phyloP scores from a whole-genome alignment of 495 filamentous ascomycete species.

The Xeromyces bisporus region DNA sequence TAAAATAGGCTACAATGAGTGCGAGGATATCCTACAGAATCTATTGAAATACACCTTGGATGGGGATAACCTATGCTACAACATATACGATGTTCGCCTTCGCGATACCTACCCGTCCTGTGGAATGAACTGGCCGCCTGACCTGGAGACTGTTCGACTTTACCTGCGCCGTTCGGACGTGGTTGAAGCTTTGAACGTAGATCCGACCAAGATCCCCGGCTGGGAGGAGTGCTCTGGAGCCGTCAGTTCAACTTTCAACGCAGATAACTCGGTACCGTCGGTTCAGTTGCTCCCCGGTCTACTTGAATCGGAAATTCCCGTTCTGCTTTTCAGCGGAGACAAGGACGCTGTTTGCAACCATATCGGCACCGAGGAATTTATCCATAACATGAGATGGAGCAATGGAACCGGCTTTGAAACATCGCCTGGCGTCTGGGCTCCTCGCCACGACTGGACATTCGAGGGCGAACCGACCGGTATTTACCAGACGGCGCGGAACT shows the following conservation, averaged over 20 bases:
- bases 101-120: conserved; percentile 57
- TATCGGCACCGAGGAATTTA: conserved; percentile 79
- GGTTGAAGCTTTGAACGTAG: conserved; percentile 61
- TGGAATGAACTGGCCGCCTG: conserved; percentile 93
- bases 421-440: conserved; percentile 78
- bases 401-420: conserved; percentile 81
- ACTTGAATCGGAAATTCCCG: conserved; percentile 49
- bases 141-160: conserved; percentile 55
- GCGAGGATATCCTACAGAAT: conserved; percentile 56
- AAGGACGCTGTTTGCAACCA: conserved; percentile 96
- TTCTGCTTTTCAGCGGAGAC: conserved; percentile 83
- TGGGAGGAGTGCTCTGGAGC: conserved; percentile 81
- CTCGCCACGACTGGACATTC: conserved; percentile 83
- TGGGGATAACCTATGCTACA: conserved; percentile 46
- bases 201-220: conserved; percentile 59
- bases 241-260: conserved; percentile 53
- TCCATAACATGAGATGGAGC: conserved; percentile 84
- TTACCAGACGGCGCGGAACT: conserved; percentile 84
- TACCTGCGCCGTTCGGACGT: conserved; percentile 81
- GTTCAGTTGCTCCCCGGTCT: conserved; percentile 61
- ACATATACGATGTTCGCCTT: conserved; percentile 91
- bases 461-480: conserved; percentile 80
- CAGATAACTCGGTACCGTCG: conserved; percentile 50
- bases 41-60: conserved; percentile 45
- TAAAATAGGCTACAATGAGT: conserved; percentile 47